phyloP scores from a whole-genome alignment of 2,329 filamentous ascomycete species.

The Mycosphaerella sp. region DNA sequence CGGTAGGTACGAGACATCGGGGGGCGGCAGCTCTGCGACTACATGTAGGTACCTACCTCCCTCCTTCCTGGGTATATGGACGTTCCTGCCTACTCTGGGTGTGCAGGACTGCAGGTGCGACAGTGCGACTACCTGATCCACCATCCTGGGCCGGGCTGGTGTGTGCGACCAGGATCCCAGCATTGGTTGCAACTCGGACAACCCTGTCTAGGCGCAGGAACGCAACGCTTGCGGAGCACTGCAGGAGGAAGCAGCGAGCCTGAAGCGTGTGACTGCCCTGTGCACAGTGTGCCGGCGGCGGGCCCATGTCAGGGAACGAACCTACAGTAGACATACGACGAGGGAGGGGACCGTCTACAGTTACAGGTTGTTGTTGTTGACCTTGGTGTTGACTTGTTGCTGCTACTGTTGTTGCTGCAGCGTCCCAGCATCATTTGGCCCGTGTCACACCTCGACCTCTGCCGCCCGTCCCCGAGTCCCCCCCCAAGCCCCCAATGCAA shows the following conservation, averaged over 20 bases:
- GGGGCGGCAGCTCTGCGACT: slow-evolving; percentile 14
- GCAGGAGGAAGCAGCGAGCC: background rate
- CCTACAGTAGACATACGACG: too few species aligned
- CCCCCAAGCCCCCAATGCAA: too few species aligned
- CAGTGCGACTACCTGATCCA: too few species aligned
- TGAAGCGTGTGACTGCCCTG: background rate
- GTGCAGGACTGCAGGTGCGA: too few species aligned
- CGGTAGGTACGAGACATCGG: slow-evolving; percentile 11
- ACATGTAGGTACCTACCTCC: slow-evolving; percentile 3
- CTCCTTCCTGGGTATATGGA: too few species aligned
- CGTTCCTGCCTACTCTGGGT: too few species aligned
- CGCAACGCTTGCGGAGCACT: slow-evolving; percentile 12
- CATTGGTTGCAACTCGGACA: slow-evolving; percentile 9
- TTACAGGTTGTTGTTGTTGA: too few species aligned
- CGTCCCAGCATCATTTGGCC: slow-evolving; percentile 12
- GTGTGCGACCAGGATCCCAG: slow-evolving; percentile 13
- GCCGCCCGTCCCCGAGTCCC: too few species aligned
- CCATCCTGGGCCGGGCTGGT: background rate
- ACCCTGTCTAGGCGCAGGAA: slow-evolving; percentile 18
- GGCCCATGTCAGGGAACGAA: background rate
- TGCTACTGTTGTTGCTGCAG: background rate
- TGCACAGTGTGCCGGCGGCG: background rate
- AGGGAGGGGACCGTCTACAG: too few species aligned
- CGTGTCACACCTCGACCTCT: slow-evolving; percentile 8
- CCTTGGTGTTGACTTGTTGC: too few species aligned